Base-by-base conservation (phyloP, 495 filamentous ascomycete genomes). In the Penicillium ucsense region DNA sequence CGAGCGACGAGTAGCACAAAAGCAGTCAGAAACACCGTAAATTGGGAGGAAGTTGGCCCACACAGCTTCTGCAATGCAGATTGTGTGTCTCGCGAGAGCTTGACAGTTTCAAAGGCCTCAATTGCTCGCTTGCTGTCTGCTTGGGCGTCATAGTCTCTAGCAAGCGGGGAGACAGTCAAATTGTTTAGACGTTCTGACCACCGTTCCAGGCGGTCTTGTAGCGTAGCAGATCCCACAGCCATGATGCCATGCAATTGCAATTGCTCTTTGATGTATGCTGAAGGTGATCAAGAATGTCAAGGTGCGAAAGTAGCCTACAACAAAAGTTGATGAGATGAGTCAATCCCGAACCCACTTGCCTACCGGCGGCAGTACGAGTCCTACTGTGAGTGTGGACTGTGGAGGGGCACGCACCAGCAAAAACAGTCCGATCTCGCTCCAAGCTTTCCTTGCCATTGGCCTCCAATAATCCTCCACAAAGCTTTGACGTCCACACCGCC, bases 121-220 rank as follows among this genome's bases (percentile, higher is more conserved):
- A 77, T 72, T 37, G 60, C 60, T 43, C 66, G 61, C 58, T 67
- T 70, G 45, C 53, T 52, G 39, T 67, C 65, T 31, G 57, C 61
- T 55, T 60, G 45, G 48, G 65, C 55, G 60, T 73, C 59, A 55
- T 75, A 77, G 54, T 77, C 74, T 33, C 74, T 64, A 33, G 73
- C 68, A 45, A 77, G 65, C 36, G 74, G 71, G 28, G 69, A 72
- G 3, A 74, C 70, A 29, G 70, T 75, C 47, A 76, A 57, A 45
- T 67, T 73, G 47, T 68, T 71, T 8, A 77, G 57, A 31, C 71
- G 57, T 47, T 71, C 59, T 39, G 69, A 64, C 73, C 74, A 77
- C 61, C 64, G 63, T 47, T 70, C 66, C 41, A 76, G 68, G 56
- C 72, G 72, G 37, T 70, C 65, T 50, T 69, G 63, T 46, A 67